phyloP scores from a whole-genome alignment of 768 basidiomycete species.

The Phylloporus rhodoxanthus region DNA sequence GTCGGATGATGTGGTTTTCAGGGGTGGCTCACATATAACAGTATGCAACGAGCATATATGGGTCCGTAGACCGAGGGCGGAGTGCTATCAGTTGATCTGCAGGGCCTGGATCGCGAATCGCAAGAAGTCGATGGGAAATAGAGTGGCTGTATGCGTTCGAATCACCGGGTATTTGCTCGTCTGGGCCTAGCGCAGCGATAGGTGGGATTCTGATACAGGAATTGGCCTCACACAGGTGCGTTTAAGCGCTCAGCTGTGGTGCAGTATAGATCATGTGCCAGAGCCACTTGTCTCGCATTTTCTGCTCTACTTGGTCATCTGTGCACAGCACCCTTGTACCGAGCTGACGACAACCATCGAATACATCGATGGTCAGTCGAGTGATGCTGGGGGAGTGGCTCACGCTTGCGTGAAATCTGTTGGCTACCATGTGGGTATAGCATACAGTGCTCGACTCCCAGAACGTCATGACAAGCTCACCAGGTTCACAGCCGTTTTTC shows the following conservation, averaged over 20 bases:
- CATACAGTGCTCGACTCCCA: too few species aligned
- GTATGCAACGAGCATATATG: background rate
- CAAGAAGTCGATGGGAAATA: background rate
- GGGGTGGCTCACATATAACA: slow-evolving; percentile 13
- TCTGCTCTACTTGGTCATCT: background rate
- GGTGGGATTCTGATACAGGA: background rate
- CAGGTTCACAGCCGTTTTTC: too few species aligned
- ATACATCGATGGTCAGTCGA: background rate
- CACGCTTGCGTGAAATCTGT: too few species aligned
- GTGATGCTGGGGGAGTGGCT: slow-evolving; percentile 6
- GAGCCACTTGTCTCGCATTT: background rate
- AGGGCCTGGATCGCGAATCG: background rate
- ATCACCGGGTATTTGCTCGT: background rate
- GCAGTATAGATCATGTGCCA: too few species aligned
- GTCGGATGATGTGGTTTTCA: slow-evolving; percentile 6
- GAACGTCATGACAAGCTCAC: too few species aligned
- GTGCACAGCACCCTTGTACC: slow-evolving; percentile 7
- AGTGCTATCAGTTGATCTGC: background rate
- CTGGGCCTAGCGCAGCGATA: too few species aligned
- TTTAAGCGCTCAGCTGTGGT: background rate
- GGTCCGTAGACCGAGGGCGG: background rate
- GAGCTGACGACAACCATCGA: background rate
- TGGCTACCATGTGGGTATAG: background rate
- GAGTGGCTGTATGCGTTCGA: slow-evolving; percentile 3
- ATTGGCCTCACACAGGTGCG: background rate